These are phyloP conservation scores for Stagonosporopsis rhizophila DNA, from an alignment of 2,329 filamentous ascomycete species.

Conservation along the genomic window DNA sequence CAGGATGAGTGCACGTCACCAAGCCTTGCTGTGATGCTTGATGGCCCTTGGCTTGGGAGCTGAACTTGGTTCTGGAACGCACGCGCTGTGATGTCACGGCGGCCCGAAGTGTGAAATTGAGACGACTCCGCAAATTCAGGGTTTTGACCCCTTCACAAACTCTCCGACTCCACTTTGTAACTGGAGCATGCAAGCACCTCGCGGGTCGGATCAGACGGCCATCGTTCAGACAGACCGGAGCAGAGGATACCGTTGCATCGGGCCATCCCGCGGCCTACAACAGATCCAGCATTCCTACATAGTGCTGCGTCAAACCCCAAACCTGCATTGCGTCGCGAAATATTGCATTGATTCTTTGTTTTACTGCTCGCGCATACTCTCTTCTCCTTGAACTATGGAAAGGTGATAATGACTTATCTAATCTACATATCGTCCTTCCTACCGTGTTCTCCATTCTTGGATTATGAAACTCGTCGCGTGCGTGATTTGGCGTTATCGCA, in stretches of 20 bases:
- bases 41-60: conserved; percentile 28
- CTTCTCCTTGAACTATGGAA: not conserved
- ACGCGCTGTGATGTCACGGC: conserved; percentile 32
- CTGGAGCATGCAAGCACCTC: conserved; percentile 10
- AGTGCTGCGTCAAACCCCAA: not conserved
- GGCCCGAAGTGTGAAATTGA: conserved; percentile 4
- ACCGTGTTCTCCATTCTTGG: not conserved
- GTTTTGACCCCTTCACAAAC: conserved; percentile 3
- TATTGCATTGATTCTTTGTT: not conserved
- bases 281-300: not conserved
- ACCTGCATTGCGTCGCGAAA: not conserved
- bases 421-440: not conserved
- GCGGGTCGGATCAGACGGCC: conserved; percentile 22
- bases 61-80: conserved; percentile 23
- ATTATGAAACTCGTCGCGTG: conserved; percentile 19
- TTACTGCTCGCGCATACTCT: not conserved
- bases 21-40: conserved; percentile 38
- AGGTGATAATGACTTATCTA: not conserved
- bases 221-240: conserved; percentile 4
- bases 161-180: conserved; percentile 16
- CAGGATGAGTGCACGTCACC: conserved; percentile 31
- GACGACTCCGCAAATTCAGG: conserved; percentile 13
- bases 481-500: conserved; percentile 36
- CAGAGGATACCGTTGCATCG: not conserved
- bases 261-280: not conserved